Percentiles rank a stretch among this genome's conserved stretches.
Evolutionary conservation across 208 protist species (phyloP).

Genomic region (Eutreptiella sp.): DNA sequence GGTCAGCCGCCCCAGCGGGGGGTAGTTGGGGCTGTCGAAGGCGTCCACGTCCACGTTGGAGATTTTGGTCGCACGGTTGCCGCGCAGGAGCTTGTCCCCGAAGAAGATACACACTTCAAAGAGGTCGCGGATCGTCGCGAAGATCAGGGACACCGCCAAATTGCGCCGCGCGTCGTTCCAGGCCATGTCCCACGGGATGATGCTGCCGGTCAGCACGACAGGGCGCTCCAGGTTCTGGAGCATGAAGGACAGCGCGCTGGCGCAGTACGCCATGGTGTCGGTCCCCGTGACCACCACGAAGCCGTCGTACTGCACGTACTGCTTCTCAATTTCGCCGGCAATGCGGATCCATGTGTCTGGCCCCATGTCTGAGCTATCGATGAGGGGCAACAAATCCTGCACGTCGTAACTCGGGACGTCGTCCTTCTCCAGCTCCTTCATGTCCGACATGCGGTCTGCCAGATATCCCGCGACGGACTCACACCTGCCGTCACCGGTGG

Average conservation of each 20-base stretch:
- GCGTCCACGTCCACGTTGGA: constrained; percentile 65
- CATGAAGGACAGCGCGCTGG: constrained; percentile 88
- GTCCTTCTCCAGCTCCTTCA: constrained; percentile 46
- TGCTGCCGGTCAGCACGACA: constrained; percentile 90
- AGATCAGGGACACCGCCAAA: constrained; percentile 67
- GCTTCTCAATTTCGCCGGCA: constrained; percentile 46
- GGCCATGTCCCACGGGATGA: constrained; percentile 74
- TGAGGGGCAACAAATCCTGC: constrained; percentile 59
- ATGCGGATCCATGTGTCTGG: constrained; percentile 64
- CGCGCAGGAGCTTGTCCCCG: constrained; percentile 78
- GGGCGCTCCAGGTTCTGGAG: constrained; percentile 90
- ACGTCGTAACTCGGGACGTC: constrained; percentile 53
- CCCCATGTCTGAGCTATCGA: constrained; percentile 76
- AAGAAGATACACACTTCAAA: constrained; percentile 92
- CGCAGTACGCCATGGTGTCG: constrained; percentile 95
- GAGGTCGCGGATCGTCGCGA: constrained; percentile 67
- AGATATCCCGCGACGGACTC: constrained; percentile 60
- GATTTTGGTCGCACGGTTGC: constrained; percentile 80
- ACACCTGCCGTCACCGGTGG: constrained; percentile 51
- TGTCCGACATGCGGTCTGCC: constrained; percentile 50
- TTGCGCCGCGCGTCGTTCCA: constrained; percentile 79
- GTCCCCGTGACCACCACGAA: constrained; percentile 94
- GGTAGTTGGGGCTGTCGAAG: constrained; percentile 77
- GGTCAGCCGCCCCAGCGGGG: constrained; percentile 70
- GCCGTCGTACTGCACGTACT: constrained; percentile 86